Evolutionary conservation across 1,284 basidiomycete species (phyloP).

Genomic region (Trametes sp.): DNA sequence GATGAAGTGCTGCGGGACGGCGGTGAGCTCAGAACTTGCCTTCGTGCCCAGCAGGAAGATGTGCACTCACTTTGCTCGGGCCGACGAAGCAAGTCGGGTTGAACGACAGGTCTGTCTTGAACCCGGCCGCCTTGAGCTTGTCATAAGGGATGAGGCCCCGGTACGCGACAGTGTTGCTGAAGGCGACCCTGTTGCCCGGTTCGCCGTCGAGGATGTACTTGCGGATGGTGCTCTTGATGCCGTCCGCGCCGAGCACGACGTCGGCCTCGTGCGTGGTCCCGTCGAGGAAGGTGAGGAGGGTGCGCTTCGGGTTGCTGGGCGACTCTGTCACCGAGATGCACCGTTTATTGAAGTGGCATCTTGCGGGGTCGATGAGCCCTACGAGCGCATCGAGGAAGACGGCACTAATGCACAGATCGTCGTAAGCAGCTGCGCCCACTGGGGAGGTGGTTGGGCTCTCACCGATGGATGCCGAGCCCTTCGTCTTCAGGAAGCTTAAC

Average conservation of each 20-base stretch:
- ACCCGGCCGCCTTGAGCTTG: slow-evolving; percentile 48
- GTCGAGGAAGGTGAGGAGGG: slow-evolving; percentile 53
- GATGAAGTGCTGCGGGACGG: slow-evolving; percentile 56
- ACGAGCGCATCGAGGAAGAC: slow-evolving; percentile 57
- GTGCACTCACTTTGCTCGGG: slow-evolving; percentile 48
- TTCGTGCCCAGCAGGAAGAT: background rate
- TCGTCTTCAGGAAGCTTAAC: background rate
- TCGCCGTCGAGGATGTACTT: slow-evolving; percentile 41
- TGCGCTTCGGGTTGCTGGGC: slow-evolving; percentile 35
- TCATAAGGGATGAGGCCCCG: slow-evolving; percentile 52
- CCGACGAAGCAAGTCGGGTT: slow-evolving; percentile 51
- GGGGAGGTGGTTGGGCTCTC: no score
- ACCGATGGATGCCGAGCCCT: slow-evolving; percentile 8
- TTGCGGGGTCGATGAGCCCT: slow-evolving; percentile 49
- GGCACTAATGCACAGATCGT: slow-evolving; percentile 44
- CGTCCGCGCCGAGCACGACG: slow-evolving; percentile 63
- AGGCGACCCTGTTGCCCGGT: slow-evolving; percentile 41
- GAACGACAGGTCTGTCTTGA: slow-evolving; percentile 47
- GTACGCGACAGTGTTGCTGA: slow-evolving; percentile 56
- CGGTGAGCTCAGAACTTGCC: background rate
- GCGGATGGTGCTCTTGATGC: slow-evolving; percentile 56
- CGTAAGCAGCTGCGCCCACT: background rate
- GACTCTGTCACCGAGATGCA: slow-evolving; percentile 46
- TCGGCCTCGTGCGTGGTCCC: slow-evolving; percentile 55
- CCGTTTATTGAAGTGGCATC: slow-evolving; percentile 59